Evolutionary conservation across 2,329 filamentous ascomycete species (phyloP).

Genomic region (Domatiomyces catenatus): DNA sequence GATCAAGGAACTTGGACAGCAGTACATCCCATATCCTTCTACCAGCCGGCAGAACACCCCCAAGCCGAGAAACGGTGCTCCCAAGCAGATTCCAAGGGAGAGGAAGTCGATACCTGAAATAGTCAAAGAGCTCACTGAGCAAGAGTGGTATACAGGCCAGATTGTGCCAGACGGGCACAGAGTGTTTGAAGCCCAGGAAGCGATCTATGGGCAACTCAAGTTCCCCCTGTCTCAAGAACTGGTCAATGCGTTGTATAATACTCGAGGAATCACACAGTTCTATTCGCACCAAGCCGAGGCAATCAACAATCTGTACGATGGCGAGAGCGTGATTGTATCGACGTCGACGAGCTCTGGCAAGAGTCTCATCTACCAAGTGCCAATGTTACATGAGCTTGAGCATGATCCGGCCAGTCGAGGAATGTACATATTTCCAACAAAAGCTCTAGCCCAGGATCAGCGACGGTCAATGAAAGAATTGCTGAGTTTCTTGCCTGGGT

Average conservation of each 20-base stretch:
- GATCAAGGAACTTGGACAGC: slow-evolving; percentile 44
- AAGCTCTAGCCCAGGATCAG: slow-evolving; percentile 90
- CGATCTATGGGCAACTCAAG: slow-evolving; percentile 66
- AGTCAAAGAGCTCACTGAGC: slow-evolving; percentile 62
- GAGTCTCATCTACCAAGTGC: slow-evolving; percentile 93
- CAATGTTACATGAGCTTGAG: slow-evolving; percentile 76
- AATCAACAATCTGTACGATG: slow-evolving; percentile 71
- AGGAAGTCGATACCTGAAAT: slow-evolving; percentile 72
- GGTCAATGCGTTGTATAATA: slow-evolving; percentile 93
- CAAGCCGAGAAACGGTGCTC: slow-evolving; percentile 35
- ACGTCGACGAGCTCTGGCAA: slow-evolving; percentile 96
- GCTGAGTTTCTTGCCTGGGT: slow-evolving; percentile 59
- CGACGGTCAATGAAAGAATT: slow-evolving; percentile 74
- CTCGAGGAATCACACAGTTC: slow-evolving; percentile 67
- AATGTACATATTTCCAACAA: slow-evolving; percentile 97
- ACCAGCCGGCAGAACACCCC: slow-evolving; percentile 27
- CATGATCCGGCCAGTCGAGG: slow-evolving; percentile 60
- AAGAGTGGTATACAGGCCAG: slow-evolving; percentile 80
- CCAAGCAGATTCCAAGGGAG: slow-evolving; percentile 61
- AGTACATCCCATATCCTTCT: slow-evolving; percentile 48
- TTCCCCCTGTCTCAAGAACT: slow-evolving; percentile 79
- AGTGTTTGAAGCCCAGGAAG: slow-evolving; percentile 70
- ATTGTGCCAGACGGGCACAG: slow-evolving; percentile 87
- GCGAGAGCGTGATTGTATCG: slow-evolving; percentile 75
- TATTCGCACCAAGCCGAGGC: slow-evolving; percentile 90